Base-by-base conservation (phyloP, 805 yeast genomes). In the Yamadazyma tumulicola region DNA sequence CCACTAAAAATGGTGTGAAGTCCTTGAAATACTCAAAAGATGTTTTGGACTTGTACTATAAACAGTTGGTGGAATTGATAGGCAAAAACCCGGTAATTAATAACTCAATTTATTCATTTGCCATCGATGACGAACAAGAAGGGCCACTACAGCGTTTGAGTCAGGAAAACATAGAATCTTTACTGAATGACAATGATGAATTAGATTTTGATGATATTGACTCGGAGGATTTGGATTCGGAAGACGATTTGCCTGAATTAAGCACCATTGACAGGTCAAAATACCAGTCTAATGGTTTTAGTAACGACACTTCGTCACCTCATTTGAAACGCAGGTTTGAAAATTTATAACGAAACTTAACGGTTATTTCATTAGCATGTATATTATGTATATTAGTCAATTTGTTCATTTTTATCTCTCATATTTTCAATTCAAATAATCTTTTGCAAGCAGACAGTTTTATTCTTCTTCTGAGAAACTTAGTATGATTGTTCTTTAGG, bases 51-150 rank as follows among this genome's bases (percentile, higher is more conserved):
- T 49, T 67, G 32, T 67, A 67, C 42, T 67, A 67, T 38, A 35
- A 46, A 22, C 72, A 67, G 38, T 52, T 67, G 39, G 58, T 67
- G 27, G 61, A 55, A 25, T 48, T 67, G 22, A 67, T 65, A 70
- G 73, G 72, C 2, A 55, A 54, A 37, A 60, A 56, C 38, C 37
- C 40, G 21, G 34, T 31, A 10, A 43, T 41, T 11, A 45, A 43
- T 28, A 46, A 44, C 19, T 26, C 34, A 5, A 32, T 38, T 12
- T 49, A 46, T 33, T 22, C 41, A 16, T 32, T 42, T 4, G 12
- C 7, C 25, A 32, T 25, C 15, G 24, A 29, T 19, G 29, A 37
- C 28, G 12, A 19, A 29, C 33, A 29, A 17, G 13, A 7, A 11
- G 7, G 27, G 7, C 9, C 23, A 21, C 23, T 9, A 21, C 23